Evolutionary conservation across 768 basidiomycete genomes (phyloP), one percentile per base, ranked within the genome.

Genomic region (Hemileccinum rubropunctum): DNA sequence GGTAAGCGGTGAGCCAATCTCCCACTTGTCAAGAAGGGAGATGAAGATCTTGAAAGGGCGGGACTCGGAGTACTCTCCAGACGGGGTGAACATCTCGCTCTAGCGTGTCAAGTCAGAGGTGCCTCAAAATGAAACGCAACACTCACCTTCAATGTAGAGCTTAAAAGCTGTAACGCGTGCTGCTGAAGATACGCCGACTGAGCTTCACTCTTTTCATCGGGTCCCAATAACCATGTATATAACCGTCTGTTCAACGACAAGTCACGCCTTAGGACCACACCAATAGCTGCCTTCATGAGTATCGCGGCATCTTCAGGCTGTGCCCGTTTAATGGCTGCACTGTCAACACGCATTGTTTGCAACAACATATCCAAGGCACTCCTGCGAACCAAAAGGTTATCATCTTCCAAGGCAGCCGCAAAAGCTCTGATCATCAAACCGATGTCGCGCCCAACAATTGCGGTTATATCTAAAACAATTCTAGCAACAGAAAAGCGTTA

Each of bases 1-100:
- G 0, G 93, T 93, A 23, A 99, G 67, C 0, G 79, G 76, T 8
- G 79, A 81, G 5, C 95, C 95, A 39, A 98, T 86, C 66, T 98
- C 97, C 90, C 92, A 98, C 67, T 97, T 97, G 68, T 99, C 97
- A 57, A 98, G 73, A 15, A 98, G 68, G 1, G 93, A 95, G 20
- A 98, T 86, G 66, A 97, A 95, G 30, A 98, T 88, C 69, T 95
- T 95, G 79, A 94, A 98, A 0, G 97, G 92, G 21, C 91, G 74
- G 4, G 88, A 87, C 53, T 86, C 84, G 1, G 86, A 74, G 56
- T 91, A 92, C 50, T 84, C 83, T 43, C 79, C 76, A 2, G 83
- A 83, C 2, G 85, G 84, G 11, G 76, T 69, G 52, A 80, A 74
- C 89, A 94, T 92, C 54, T 94, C 91, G 39, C 77, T 75, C 86